Evolutionary conservation across 257 asterid genomes (phyloP).

Genomic region (Plantago ovata): DNA sequence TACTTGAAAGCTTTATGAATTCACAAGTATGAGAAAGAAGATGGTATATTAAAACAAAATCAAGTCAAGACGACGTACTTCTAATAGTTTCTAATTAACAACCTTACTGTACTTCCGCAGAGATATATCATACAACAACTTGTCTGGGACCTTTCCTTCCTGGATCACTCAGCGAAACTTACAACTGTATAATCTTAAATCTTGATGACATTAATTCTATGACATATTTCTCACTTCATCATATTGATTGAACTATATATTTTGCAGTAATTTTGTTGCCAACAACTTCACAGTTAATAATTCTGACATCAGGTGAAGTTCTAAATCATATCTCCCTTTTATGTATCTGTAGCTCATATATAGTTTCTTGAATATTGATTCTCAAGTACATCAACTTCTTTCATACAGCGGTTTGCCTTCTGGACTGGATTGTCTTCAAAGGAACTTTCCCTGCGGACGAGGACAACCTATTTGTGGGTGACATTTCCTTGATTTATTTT

Average conservation of each 20-base stretch:
- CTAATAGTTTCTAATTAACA: too few relatives aligned
- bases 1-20: neutral
- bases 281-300: conserved; percentile 50
- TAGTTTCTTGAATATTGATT: neutral
- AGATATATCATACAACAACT: conserved; percentile 66
- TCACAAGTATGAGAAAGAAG: too few relatives aligned
- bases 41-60: too few relatives aligned
- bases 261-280: conserved; percentile 65
- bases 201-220: neutral
- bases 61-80: too few relatives aligned
- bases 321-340: neutral
- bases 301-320: conserved; percentile 46
- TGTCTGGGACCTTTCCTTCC: conserved; percentile 74
- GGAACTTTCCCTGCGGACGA: conserved; percentile 62
- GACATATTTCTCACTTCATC: neutral
- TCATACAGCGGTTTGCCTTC: conserved; percentile 46
- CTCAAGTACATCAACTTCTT: neutral
- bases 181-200: conserved; percentile 40
- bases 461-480: conserved; percentile 58
- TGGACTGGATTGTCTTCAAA: conserved; percentile 69
- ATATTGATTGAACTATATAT: too few relatives aligned
- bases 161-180: conserved; percentile 43
- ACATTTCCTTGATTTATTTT: neutral
- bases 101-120: conserved; percentile 24
- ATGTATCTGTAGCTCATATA: neutral